Conservation (phyloP, 1,284 basidiomycete species). For the Ceratorhiza oryzae-sativae region DNA sequence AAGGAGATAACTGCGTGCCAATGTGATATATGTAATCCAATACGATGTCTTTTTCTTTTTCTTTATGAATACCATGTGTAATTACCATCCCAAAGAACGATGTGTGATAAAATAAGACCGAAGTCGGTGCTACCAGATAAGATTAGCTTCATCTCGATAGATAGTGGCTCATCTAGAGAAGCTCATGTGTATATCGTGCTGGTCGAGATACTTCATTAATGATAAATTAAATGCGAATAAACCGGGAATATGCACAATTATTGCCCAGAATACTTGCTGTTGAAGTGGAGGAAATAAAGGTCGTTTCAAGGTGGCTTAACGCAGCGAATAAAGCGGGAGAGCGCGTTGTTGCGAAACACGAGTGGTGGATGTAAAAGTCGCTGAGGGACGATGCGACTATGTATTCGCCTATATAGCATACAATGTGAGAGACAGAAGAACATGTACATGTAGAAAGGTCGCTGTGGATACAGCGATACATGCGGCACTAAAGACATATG, state of each 20-base stretch:
- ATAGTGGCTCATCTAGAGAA: background rate
- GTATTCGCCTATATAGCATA: too few species aligned
- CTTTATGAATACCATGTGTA: background rate
- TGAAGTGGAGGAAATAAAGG: background rate
- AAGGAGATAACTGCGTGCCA: background rate
- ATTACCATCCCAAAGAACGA: background rate
- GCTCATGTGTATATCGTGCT: background rate
- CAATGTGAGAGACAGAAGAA: too few species aligned
- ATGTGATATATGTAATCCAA: background rate
- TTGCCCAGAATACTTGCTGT: background rate
- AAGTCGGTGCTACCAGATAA: background rate
- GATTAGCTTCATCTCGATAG: background rate
- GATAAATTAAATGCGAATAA: background rate
- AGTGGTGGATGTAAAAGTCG: too few species aligned
- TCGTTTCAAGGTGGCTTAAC: too few species aligned
- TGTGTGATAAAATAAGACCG: background rate
- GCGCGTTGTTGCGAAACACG: too few species aligned
- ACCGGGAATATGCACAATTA: too few species aligned
- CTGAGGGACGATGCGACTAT: too few species aligned
- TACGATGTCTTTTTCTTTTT: background rate
- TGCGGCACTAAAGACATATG: too few species aligned
- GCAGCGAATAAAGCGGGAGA: too few species aligned
- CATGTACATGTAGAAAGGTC: too few species aligned
- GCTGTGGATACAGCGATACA: too few species aligned
- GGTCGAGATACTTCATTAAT: background rate